phyloP scores from a whole-genome alignment of 345 rosid genomes.

The Citrus inodora region DNA sequence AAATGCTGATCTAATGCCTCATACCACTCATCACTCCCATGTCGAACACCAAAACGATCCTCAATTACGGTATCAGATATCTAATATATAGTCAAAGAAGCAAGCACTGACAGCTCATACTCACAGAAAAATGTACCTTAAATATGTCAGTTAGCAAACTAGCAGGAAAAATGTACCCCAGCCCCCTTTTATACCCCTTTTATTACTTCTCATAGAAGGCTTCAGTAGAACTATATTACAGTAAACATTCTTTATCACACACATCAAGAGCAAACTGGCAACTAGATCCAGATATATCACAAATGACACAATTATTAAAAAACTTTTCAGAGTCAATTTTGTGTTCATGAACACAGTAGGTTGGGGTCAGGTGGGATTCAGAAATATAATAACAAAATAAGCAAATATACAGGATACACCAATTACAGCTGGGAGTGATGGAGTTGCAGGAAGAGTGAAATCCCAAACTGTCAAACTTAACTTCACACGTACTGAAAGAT shows the following conservation, averaged over 20 bases:
- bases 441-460: conserved; percentile 78
- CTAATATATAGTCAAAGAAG: conserved; percentile 38
- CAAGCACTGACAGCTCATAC: conserved; percentile 4
- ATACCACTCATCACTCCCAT: conserved; percentile 86
- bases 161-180: background rate
- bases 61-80: conserved; percentile 96
- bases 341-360: background rate
- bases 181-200: background rate
- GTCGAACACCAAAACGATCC: conserved; percentile 89
- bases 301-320: background rate
- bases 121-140: background rate
- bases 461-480: conserved; percentile 93
- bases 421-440: conserved; percentile 96
- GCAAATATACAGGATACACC: conserved; percentile 64
- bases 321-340: background rate
- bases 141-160: background rate
- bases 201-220: background rate
- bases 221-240: background rate
- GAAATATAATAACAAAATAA: background rate
- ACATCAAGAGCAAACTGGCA: background rate
- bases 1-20: conserved; percentile 73
- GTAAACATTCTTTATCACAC: background rate
- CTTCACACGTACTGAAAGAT: conserved; percentile 76
- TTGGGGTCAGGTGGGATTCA: background rate
- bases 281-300: conserved; percentile 4